Evolutionary conservation across 75 land plant genomes (phyloP).

Genomic region (Selaginella moellendorffii): DNA sequence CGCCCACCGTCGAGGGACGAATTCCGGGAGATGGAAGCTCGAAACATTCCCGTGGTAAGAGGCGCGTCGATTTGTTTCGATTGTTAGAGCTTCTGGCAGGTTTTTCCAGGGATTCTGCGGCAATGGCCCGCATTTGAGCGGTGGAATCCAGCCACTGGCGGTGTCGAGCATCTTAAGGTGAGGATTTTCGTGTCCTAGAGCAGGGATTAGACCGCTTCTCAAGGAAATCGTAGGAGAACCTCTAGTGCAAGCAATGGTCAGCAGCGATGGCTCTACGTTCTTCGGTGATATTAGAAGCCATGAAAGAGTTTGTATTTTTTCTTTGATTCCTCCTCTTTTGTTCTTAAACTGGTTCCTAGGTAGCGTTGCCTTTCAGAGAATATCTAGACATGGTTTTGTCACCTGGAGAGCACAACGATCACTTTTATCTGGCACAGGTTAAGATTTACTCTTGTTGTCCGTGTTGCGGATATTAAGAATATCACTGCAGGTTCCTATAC

Average conservation of each 20-base stretch:
- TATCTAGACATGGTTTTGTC: neutral
- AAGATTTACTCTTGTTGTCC: neutral
- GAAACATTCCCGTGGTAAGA: constrained; percentile 47
- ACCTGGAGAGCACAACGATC: constrained; percentile 14
- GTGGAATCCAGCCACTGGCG: constrained; percentile 48
- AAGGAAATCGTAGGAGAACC: constrained; percentile 47
- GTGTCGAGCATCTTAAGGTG: constrained; percentile 46
- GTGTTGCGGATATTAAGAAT: neutral
- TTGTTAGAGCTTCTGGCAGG: no score
- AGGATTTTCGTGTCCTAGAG: no score
- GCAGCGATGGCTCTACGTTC: constrained; percentile 49
- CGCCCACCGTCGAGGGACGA: no score
- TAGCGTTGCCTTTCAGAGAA: neutral
- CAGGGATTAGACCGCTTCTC: neutral
- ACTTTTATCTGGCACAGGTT: constrained; percentile 53
- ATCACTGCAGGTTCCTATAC: constrained; percentile 20
- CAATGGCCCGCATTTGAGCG: constrained; percentile 34
- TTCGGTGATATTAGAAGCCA: constrained; percentile 82
- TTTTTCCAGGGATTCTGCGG: constrained; percentile 16
- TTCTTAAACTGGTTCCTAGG: neutral
- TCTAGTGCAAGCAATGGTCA: constrained; percentile 69
- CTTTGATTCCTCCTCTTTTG: constrained; percentile 5
- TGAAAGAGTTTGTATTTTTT: constrained; percentile 41
- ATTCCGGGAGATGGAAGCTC: constrained; percentile 33
- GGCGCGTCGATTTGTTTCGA: no score